phyloP scores from a whole-genome alignment of 257 asterid species.

The Solanum appendiculatum region DNA sequence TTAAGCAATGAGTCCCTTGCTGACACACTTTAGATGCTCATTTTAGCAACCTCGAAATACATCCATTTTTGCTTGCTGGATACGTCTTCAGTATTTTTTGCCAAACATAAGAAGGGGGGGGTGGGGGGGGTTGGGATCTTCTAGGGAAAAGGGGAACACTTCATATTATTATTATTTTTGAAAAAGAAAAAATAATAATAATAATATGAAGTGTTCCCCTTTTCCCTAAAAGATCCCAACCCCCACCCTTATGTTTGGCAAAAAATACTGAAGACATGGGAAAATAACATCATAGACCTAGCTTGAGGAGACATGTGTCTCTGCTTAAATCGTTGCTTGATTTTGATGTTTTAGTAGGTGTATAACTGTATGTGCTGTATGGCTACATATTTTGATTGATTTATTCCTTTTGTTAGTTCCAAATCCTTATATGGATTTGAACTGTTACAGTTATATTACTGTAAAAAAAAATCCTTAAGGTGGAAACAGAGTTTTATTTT shows the following conservation, averaged over 20 bases:
- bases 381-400: not conserved
- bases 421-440: not conserved
- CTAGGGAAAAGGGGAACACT: not conserved
- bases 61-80: not conserved
- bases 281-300: not conserved
- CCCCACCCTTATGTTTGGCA: too few species aligned
- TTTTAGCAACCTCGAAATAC: not conserved
- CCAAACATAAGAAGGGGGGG: not conserved
- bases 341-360: not conserved
- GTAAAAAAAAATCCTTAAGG: not conserved
- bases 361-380: not conserved
- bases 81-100: not conserved
- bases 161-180: not conserved
- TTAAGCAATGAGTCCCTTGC: not conserved
- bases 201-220: too few species aligned
- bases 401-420: not conserved
- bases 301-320: not conserved
- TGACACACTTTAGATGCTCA: not conserved
- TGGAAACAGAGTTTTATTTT: not conserved
- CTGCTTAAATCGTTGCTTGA: not conserved
- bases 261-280: too few species aligned
- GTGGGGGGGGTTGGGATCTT: not conserved
- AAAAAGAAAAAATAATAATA: too few species aligned
- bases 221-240: too few species aligned
- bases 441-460: not conserved